A percentile compares a stretch with the other conserved stretches of the same genome.
Conservation (phyloP, 208 protist genomes). For the Crithidia bombi region DNA sequence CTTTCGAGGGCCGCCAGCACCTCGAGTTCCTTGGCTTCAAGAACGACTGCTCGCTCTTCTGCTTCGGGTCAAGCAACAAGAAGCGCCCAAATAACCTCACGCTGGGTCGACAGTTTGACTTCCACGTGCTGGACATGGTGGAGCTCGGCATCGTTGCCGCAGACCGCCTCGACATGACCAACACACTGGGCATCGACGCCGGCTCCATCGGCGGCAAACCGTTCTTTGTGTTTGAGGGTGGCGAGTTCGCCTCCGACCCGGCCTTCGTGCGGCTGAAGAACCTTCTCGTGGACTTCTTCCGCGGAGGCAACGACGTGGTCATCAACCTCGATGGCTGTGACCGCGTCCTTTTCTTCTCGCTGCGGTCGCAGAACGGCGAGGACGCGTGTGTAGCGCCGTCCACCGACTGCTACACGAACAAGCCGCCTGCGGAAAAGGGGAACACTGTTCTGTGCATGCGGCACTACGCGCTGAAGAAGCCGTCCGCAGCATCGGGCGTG, state of each 20-base stretch:
- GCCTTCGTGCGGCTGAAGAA: conserved; percentile 81
- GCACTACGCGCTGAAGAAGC: conserved; percentile 83
- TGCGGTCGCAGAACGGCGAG: conserved; percentile 72
- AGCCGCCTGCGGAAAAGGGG: conserved; percentile 49
- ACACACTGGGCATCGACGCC: conserved; percentile 50
- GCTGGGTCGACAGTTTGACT: conserved; percentile 88
- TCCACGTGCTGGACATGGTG: conserved; percentile 91
- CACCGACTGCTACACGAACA: conserved; percentile 72
- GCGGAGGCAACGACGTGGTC: conserved; percentile 64
- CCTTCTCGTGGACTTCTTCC: conserved; percentile 87
- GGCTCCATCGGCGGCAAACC: conserved; percentile 82
- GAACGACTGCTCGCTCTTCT: conserved; percentile 93
- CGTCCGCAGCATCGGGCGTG: conserved; percentile 50
- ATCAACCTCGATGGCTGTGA: conserved; percentile 84
- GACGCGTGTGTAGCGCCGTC: conserved; percentile 78
- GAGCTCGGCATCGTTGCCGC: conserved; percentile 85
- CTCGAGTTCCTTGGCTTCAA: conserved; percentile 92
- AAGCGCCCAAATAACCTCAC: conserved; percentile 91
- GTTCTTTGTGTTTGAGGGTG: conserved; percentile 89
- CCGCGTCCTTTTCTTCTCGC: conserved; percentile 78
- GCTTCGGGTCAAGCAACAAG: conserved; percentile 86
- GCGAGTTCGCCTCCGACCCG: conserved; percentile 74
- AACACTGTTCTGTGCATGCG: conserved; percentile 82
- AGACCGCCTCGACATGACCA: conserved; percentile 72
- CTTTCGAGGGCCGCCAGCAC: conserved; percentile 86